Percentiles rank a stretch among this genome's conserved stretches.
Conservation (phyloP, 1,284 basidiomycete genomes). For the Mycena citricolor region DNA sequence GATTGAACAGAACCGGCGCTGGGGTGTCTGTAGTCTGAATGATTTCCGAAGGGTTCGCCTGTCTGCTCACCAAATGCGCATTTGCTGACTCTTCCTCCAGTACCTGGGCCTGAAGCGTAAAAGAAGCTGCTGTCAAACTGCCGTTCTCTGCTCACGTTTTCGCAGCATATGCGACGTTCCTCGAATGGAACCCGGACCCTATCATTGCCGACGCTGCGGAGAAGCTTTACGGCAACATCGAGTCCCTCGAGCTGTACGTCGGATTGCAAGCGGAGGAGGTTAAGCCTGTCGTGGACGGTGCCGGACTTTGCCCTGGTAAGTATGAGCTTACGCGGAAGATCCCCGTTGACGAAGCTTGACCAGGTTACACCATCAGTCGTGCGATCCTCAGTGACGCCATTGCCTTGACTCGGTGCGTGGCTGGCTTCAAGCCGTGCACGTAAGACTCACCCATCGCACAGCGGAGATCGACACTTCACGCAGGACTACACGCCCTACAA, state of each 20-base stretch:
- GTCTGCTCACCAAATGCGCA: no score
- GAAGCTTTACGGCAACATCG: constrained; percentile 73
- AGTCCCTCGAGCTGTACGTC: constrained; percentile 81
- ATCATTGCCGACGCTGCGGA: constrained; percentile 74
- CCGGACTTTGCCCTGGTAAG: constrained; percentile 77
- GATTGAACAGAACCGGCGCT: constrained; percentile 73
- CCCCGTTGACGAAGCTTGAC: no score
- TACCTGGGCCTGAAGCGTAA: constrained; percentile 76
- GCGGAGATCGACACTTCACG: constrained; percentile 79
- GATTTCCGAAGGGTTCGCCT: constrained; percentile 70
- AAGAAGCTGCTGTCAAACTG: constrained; percentile 24
- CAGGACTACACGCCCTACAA: constrained; percentile 81
- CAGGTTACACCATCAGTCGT: constrained; percentile 81
- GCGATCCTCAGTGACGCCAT: constrained; percentile 90
- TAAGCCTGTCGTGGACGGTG: constrained; percentile 75
- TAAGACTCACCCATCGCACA: background rate
- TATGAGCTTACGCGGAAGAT: no score
- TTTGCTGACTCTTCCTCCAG: constrained; percentile 30
- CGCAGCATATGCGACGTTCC: constrained; percentile 61
- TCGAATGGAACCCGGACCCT: constrained; percentile 81
- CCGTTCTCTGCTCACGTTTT: constrained; percentile 1
- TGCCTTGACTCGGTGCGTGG: constrained; percentile 61
- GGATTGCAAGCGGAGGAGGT: constrained; percentile 69
- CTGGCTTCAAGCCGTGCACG: no score
- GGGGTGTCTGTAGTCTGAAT: constrained; percentile 84